Evolutionary conservation across 2,329 filamentous ascomycete genomes (phyloP).

Genomic region (Tolypocladium sp.): DNA sequence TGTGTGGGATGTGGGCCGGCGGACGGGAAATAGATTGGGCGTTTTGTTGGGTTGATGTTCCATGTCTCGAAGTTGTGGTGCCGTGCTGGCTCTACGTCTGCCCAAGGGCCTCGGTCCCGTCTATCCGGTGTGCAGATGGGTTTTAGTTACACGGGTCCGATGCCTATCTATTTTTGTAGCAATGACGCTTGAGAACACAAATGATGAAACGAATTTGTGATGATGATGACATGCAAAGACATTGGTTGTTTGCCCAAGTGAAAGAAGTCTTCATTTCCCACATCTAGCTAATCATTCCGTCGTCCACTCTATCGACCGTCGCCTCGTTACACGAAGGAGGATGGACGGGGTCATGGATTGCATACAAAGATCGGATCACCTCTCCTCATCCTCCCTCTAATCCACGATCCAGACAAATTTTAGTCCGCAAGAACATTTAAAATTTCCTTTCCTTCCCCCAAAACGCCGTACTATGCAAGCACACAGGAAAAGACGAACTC

Average conservation of each 20-base stretch:
- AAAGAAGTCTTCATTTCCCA: slow-evolving; percentile 1
- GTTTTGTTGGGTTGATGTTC: background rate
- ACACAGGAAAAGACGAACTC: slow-evolving; percentile 22
- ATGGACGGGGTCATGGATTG: background rate
- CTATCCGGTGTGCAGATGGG: background rate
- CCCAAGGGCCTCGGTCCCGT: background rate
- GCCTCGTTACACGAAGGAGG: background rate
- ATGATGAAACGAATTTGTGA: background rate
- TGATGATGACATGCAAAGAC: background rate
- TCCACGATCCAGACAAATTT: slow-evolving; percentile 2
- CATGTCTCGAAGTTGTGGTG: background rate
- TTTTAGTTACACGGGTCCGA: no score
- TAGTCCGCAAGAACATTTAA: slow-evolving; percentile 4
- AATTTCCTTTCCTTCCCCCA: slow-evolving; percentile 21
- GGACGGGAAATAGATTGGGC: background rate
- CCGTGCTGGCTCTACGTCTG: background rate
- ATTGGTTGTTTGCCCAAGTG: background rate
- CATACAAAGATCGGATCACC: slow-evolving; percentile 1
- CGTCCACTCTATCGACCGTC: slow-evolving; percentile 1
- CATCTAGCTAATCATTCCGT: background rate
- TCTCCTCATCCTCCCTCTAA: slow-evolving; percentile 11
- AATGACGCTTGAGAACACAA: background rate
- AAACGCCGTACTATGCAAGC: slow-evolving; percentile 34
- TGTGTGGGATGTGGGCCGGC: background rate
- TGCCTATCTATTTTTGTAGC: background rate